phyloP scores from a whole-genome alignment of 2,329 filamentous ascomycete species.

The Nakataea oryzae region DNA sequence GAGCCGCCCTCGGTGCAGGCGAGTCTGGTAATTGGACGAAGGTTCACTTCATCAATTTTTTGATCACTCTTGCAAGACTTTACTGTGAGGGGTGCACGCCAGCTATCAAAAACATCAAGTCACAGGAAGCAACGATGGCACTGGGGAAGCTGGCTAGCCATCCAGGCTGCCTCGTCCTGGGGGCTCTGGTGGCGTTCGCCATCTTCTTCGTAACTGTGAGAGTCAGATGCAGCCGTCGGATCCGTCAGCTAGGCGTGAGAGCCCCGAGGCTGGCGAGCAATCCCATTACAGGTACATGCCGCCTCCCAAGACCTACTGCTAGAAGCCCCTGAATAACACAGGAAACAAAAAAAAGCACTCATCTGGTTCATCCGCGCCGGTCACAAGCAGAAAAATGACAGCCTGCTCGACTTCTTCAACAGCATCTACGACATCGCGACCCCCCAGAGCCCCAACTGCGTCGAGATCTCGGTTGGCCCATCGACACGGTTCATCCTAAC shows the following conservation, averaged over 20 bases:
- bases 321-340: neutral
- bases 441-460: constrained; percentile 21
- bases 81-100: neutral
- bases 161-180: neutral
- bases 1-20: no score
- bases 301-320: neutral
- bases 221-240: constrained; percentile 14
- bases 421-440: constrained; percentile 17
- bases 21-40: no score
- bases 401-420: constrained; percentile 20
- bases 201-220: constrained; percentile 12
- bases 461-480: constrained; percentile 23
- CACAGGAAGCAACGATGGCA: constrained; percentile 1
- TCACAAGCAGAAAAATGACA: constrained; percentile 18
- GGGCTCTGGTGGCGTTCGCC: constrained; percentile 6
- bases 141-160: constrained; percentile 4
- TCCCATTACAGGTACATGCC: constrained; percentile 18
- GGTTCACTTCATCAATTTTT: no score
- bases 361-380: constrained; percentile 14
- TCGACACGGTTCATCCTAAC: constrained; percentile 31
- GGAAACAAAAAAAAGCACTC: neutral
- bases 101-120: neutral
- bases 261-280: constrained; percentile 22
- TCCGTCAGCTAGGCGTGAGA: constrained; percentile 19
- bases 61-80: no score